These are phyloP conservation scores for Epichloe sibirici DNA, from an alignment of 2,329 filamentous ascomycete species.

Conservation along the genomic window DNA sequence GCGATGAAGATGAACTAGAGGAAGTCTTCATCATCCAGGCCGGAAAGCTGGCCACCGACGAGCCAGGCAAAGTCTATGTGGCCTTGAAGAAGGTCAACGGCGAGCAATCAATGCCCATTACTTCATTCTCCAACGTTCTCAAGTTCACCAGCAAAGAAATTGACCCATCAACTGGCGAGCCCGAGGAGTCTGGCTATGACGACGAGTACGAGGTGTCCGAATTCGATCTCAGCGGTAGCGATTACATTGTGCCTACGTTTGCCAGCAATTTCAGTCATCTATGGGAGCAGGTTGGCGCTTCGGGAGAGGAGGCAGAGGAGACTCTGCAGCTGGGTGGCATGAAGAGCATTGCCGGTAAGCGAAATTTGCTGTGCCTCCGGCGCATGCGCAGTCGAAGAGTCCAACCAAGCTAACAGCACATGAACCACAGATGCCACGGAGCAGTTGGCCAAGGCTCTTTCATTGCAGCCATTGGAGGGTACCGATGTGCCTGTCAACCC, in stretches of 20 bases:
- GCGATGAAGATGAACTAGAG: constrained; percentile 71
- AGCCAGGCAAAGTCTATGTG: constrained; percentile 88
- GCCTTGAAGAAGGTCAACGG: constrained; percentile 78
- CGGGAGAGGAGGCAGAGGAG: constrained; percentile 81
- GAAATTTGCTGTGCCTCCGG: not conserved
- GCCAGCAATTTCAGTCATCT: constrained; percentile 91
- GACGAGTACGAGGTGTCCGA: constrained; percentile 97
- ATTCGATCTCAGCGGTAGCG: constrained; percentile 78
- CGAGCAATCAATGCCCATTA: constrained; percentile 62
- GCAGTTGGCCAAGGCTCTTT: constrained; percentile 73
- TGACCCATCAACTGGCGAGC: constrained; percentile 83
- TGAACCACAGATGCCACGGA: constrained; percentile 70
- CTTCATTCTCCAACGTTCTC: constrained; percentile 80
- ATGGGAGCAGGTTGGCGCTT: constrained; percentile 86
- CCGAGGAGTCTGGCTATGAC: constrained; percentile 85
- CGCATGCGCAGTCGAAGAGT: not conserved
- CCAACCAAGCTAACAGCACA: constrained; percentile 12
- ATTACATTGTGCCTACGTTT: constrained; percentile 89
- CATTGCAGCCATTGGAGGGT: constrained; percentile 85
- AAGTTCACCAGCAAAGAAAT: constrained; percentile 99
- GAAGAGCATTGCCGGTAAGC: constrained; percentile 84
- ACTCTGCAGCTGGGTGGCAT: constrained; percentile 78
- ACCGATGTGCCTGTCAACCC: constrained; percentile 82
- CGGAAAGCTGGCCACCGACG: constrained; percentile 68
- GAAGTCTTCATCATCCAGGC: constrained; percentile 92